Percentiles rank a stretch among this genome's conserved stretches.
These are phyloP conservation scores for Tetramitus jugosus DNA, from an alignment of 208 protist genomes.

Conservation along the genomic window DNA sequence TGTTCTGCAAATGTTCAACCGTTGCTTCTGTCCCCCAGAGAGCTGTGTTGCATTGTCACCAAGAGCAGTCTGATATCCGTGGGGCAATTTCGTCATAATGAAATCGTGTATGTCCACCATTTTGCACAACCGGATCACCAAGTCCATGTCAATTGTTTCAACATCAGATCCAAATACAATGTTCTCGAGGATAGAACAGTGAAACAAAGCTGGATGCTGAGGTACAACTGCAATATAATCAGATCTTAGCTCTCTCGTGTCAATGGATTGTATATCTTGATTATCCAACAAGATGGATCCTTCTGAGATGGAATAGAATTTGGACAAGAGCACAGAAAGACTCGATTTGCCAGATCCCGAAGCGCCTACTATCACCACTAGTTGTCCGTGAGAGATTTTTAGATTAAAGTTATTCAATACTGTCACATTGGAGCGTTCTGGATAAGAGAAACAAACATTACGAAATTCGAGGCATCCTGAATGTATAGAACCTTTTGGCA, in stretches of 20 bases:
- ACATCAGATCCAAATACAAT: conserved; percentile 1
- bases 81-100: conserved; percentile 60
- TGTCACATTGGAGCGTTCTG: conserved; percentile 50
- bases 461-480: conserved; percentile 51
- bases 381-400: conserved; percentile 52
- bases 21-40: conserved; percentile 81
- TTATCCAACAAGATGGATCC: conserved; percentile 30
- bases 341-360: conserved; percentile 70
- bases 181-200: neutral
- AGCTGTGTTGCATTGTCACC: conserved; percentile 69
- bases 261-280: neutral
- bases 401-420: conserved; percentile 63
- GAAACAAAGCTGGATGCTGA: conserved; percentile 19
- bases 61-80: conserved; percentile 76
- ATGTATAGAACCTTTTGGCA: no score
- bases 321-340: conserved; percentile 59
- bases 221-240: conserved; percentile 2
- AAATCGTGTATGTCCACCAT: conserved; percentile 62
- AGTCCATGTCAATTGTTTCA: neutral
- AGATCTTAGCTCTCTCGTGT: neutral
- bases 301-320: conserved; percentile 60
- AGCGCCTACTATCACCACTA: conserved; percentile 61
- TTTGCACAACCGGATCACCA: neutral
- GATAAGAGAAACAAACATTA: conserved; percentile 66
- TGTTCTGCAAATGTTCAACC: conserved; percentile 78